A percentile compares a stretch with the other conserved stretches of the same genome.
phyloP scores from a whole-genome alignment of 116 monocot genomes.

The Cymodocea nodosa region DNA sequence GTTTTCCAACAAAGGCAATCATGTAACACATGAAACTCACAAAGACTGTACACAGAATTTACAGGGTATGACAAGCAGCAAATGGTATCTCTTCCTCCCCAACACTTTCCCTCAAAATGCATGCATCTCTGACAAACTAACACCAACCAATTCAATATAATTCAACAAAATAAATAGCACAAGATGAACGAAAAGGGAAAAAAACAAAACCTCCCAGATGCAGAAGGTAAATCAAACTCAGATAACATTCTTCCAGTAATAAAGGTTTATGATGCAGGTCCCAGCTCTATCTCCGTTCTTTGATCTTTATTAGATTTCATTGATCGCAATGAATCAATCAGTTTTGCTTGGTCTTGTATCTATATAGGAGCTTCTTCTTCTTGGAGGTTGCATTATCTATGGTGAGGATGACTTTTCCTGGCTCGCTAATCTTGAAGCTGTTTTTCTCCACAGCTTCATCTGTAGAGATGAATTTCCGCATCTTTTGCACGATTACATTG shows the following conservation, averaged over 20 bases:
- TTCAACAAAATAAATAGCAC: background rate
- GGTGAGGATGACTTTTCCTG: slow-evolving; percentile 51
- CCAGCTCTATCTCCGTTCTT: no score
- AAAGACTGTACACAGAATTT: slow-evolving; percentile 1
- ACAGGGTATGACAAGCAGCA: background rate
- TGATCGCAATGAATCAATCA: background rate
- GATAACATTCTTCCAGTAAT: background rate
- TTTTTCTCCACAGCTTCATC: slow-evolving; percentile 49
- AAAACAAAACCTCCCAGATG: background rate
- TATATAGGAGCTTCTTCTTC: slow-evolving; percentile 60
- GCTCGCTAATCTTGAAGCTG: slow-evolving; percentile 56
- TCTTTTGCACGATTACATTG: slow-evolving; percentile 55
- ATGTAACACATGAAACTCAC: background rate
- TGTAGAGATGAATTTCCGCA: slow-evolving; percentile 24
- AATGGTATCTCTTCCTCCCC: no score
- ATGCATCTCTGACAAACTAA: no score
- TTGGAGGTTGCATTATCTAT: slow-evolving; percentile 35
- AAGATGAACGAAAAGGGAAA: background rate
- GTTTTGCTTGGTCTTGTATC: slow-evolving; percentile 26
- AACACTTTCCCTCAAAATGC: no score
- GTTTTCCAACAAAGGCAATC: background rate
- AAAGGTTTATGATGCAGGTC: no score
- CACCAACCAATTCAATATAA: background rate
- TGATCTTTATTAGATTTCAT: no score
- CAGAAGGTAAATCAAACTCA: background rate